Percentiles rank a stretch among this genome's conserved stretches.
phyloP scores from a whole-genome alignment of 306 rosid species.

The Mucuna pruriens region DNA sequence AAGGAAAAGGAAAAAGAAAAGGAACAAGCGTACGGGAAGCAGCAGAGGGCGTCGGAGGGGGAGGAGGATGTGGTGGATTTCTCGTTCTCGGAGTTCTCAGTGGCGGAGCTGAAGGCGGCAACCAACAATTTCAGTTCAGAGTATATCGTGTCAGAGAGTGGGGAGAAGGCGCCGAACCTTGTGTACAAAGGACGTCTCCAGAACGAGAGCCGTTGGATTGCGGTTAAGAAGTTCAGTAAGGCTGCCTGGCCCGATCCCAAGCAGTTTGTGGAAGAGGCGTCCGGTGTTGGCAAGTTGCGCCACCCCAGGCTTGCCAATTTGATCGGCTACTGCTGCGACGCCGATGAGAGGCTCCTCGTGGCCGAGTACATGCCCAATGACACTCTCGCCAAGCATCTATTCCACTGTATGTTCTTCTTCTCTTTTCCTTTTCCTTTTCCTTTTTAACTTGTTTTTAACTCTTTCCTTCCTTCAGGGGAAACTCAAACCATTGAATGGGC shows the following conservation, averaged over 20 bases:
- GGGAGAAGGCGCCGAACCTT: constrained; percentile 86
- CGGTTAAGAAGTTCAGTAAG: constrained; percentile 92
- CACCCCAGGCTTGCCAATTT: constrained; percentile 85
- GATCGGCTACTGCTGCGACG: constrained; percentile 96
- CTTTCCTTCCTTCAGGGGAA: constrained; percentile 65
- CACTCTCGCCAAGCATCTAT: constrained; percentile 96
- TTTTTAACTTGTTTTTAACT: neutral
- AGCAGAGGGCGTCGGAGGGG: neutral
- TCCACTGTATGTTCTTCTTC: constrained; percentile 58
- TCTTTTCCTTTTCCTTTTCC: neutral
- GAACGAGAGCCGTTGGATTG: constrained; percentile 75
- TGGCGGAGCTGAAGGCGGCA: constrained; percentile 77
- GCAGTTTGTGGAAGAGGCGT: constrained; percentile 95
- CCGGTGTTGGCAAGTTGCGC: constrained; percentile 83
- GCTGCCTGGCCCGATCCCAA: constrained; percentile 97
- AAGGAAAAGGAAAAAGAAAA: constrained; percentile 3
- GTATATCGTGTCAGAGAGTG: constrained; percentile 87
- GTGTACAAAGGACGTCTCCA: constrained; percentile 87
- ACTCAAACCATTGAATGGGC: constrained; percentile 97
- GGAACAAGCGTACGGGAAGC: constrained; percentile 40
- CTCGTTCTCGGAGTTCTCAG: constrained; percentile 74
- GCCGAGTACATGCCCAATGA: constrained; percentile 98
- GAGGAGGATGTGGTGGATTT: neutral
- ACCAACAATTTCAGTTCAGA: constrained; percentile 86
- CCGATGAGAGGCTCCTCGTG: constrained; percentile 94